Evolutionary conservation across 106 monocot species (phyloP), one percentile per base, ranked within the genome.

Genomic region (Dendrobium chrysotoxum): DNA sequence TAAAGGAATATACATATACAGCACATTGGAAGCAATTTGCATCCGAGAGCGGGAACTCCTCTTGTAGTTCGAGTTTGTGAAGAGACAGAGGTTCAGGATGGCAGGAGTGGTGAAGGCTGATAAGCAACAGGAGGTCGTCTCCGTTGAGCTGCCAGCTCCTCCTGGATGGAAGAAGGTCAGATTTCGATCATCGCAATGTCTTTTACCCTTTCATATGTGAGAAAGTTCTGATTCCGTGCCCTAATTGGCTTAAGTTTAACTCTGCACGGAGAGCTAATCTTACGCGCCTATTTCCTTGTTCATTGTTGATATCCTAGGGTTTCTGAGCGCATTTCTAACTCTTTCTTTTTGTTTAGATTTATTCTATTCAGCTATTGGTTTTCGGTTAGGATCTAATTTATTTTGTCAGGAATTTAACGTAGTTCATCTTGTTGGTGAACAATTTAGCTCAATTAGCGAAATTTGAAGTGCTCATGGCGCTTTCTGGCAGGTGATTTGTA

Each of bases 91-190:
- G 70, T 28, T 65, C 25, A 16, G 70, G 35, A 70, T 30, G 70
- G 31, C 21, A 15, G 70, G 8, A 13, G 70, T 35, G 13, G 28
- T 35, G 35, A 28, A 70, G 35, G 28, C 4, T 35, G 70, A 70
- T 21, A 15, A 35, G 70, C 35, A 70, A 11, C 70, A 70, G 70
- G 64, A 65, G 64, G 70, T 35, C 70, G 70, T 70, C 70, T 70
- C 70, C 15, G 35, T 70, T 70, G 70, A 70, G 31, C 35, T 70
- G 70, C 70, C 70, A 16, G 35, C 70, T 35, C 70, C 70, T 30
- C 15, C 16, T 38, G 70, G 70, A 31, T 70, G 70, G 70, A 70
- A 70, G 70, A 70, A 70, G 70, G 70, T 70, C 0, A 31, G 70
- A 70, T 70, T 35, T 70, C 70, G 31, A 35, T 70, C 1, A 15